A percentile compares a stretch with the other conserved stretches of the same genome.
phyloP scores from a whole-genome alignment of 2,329 filamentous ascomycete species.

The Alternaria brassicae region DNA sequence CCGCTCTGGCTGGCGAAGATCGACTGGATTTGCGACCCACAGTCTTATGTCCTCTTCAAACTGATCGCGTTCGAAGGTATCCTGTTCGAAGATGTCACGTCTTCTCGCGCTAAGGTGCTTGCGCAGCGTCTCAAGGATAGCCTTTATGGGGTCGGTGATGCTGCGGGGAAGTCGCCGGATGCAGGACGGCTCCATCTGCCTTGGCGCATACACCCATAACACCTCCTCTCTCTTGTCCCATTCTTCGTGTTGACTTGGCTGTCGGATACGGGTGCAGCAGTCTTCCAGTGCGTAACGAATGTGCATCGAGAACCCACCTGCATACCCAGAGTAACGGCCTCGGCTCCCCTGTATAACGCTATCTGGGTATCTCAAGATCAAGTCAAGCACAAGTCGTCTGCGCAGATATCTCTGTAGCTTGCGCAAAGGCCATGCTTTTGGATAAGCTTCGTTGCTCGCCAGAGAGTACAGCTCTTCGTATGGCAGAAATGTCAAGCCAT shows the following conservation, averaged over 20 bases:
- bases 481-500: neutral
- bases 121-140: neutral
- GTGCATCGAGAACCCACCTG: neutral
- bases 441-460: neutral
- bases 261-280: neutral
- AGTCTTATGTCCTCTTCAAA: neutral
- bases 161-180: neutral
- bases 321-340: neutral
- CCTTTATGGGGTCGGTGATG: neutral
- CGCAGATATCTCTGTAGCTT: neutral
- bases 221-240: neutral
- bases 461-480: neutral
- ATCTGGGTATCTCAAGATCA: neutral
- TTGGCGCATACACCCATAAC: neutral
- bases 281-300: neutral
- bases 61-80: too few species aligned
- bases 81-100: neutral
- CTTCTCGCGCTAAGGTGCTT: neutral
- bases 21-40: too few species aligned
- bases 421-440: neutral
- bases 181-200: neutral
- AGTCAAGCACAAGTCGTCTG: neutral
- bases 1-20: neutral
- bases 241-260: neutral
- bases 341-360: neutral